These are phyloP conservation scores for Alternaria infectoria DNA, from an alignment of 2,329 filamentous ascomycete species.

Conservation along the genomic window DNA sequence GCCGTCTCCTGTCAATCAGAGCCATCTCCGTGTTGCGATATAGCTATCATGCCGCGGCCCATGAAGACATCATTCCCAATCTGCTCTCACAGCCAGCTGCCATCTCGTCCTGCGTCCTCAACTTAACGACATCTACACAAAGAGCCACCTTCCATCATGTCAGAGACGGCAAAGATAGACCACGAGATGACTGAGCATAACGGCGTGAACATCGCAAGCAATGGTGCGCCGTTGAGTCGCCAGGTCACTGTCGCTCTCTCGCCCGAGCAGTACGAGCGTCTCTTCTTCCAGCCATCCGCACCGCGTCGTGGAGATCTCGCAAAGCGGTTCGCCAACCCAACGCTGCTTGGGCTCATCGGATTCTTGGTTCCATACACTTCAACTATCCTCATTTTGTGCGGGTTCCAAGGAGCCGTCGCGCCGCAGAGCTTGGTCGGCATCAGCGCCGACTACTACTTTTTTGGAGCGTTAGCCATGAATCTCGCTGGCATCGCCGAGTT, in stretches of 20 bases:
- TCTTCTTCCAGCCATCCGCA: constrained; percentile 32
- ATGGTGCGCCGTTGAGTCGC: constrained; percentile 19
- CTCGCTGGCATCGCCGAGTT: constrained; percentile 29
- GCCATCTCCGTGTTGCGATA: neutral
- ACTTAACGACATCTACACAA: neutral
- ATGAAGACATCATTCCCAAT: neutral
- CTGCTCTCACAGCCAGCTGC: neutral
- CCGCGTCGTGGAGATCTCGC: constrained; percentile 27
- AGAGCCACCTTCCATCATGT: constrained; percentile 10
- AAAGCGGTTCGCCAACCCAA: constrained; percentile 29
- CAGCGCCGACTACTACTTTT: constrained; percentile 31
- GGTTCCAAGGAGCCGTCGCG: constrained; percentile 25
- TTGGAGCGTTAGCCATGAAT: constrained; percentile 28
- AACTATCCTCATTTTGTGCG: constrained; percentile 26
- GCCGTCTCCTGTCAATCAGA: neutral
- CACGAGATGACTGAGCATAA: constrained; percentile 26
- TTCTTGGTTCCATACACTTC: constrained; percentile 30
- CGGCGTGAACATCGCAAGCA: constrained; percentile 7
- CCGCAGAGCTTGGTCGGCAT: constrained; percentile 26
- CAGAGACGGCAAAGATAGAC: constrained; percentile 17
- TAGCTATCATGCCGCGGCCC: neutral
- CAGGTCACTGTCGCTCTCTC: constrained; percentile 27
- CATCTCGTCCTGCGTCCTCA: neutral
- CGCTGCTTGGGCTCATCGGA: constrained; percentile 24
- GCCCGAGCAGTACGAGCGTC: constrained; percentile 29